Evolutionary conservation across 192 early-diverging fungal species (phyloP).

Genomic region (Chytriomyces confervae): DNA sequence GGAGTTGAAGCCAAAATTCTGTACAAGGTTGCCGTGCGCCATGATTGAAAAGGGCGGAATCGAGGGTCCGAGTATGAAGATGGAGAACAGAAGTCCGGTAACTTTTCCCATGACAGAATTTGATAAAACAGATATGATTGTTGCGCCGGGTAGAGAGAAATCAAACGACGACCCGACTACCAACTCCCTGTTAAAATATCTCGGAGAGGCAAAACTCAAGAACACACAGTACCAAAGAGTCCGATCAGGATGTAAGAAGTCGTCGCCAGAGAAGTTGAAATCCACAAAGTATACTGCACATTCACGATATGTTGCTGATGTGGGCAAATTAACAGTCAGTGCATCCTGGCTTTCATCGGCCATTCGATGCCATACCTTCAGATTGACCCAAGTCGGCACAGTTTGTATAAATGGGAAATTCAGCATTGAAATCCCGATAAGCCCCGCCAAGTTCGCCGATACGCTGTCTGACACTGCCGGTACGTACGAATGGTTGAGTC

Average conservation of each 20-base stretch:
- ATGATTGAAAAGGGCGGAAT: slow-evolving; percentile 59
- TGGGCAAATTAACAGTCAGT: neutral
- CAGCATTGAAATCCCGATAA: slow-evolving; percentile 58
- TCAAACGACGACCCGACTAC: slow-evolving; percentile 19
- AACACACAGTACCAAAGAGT: slow-evolving; percentile 29
- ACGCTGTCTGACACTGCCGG: slow-evolving; percentile 37
- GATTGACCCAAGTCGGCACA: slow-evolving; percentile 63
- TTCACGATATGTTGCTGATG: slow-evolving; percentile 52
- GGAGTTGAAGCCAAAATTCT: slow-evolving; percentile 46
- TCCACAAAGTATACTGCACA: slow-evolving; percentile 58
- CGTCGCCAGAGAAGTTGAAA: slow-evolving; percentile 41
- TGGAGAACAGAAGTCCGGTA: slow-evolving; percentile 49
- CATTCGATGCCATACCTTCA: slow-evolving; percentile 43
- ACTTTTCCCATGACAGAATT: slow-evolving; percentile 25
- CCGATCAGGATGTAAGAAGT: slow-evolving; percentile 54
- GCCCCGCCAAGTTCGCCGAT: slow-evolving; percentile 8
- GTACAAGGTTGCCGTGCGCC: slow-evolving; percentile 51
- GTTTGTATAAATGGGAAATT: slow-evolving; percentile 59
- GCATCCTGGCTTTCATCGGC: neutral
- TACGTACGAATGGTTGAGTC: slow-evolving; percentile 31
- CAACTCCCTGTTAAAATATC: neutral
- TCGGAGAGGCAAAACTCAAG: neutral
- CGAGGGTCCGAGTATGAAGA: slow-evolving; percentile 55
- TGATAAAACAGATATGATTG: slow-evolving; percentile 41
- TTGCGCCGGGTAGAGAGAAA: slow-evolving; percentile 8